These are phyloP conservation scores for Phytophthora hibernalis DNA, from an alignment of 352 stramenopile genomes.

Conservation along the genomic window DNA sequence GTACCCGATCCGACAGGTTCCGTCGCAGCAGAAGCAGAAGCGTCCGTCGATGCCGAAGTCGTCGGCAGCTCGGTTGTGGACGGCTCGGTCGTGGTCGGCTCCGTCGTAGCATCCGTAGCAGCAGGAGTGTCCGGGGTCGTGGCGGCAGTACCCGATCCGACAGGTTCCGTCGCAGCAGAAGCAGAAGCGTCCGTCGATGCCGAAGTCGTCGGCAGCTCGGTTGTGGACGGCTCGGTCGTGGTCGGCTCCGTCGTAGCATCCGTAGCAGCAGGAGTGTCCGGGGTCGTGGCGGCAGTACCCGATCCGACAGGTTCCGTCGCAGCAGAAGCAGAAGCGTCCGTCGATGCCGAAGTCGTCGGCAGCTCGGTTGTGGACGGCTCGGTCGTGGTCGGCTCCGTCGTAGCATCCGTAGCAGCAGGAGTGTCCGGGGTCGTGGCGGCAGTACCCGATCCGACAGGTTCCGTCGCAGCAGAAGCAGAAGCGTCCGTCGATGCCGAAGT, in stretches of 20 bases:
- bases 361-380: not conserved
- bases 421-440: not conserved
- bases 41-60: not conserved
- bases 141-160: not conserved
- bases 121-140: not conserved
- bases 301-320: not conserved
- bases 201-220: not conserved
- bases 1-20: not conserved
- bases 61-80: not conserved
- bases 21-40: not conserved
- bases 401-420: not conserved
- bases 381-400: not conserved
- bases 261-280: not conserved
- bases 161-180: not conserved
- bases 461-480: too few species aligned
- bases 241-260: slow-evolving; percentile 1
- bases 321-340: not conserved
- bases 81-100: not conserved
- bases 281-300: not conserved
- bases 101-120: slow-evolving; percentile 7
- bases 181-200: not conserved
- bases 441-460: not conserved
- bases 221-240: not conserved
- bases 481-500: too few species aligned
- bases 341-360: not conserved